Evolutionary conservation across 2,329 filamentous ascomycete species (phyloP), one percentile per base, ranked within the genome.

Genomic region (Neurospora sp.): DNA sequence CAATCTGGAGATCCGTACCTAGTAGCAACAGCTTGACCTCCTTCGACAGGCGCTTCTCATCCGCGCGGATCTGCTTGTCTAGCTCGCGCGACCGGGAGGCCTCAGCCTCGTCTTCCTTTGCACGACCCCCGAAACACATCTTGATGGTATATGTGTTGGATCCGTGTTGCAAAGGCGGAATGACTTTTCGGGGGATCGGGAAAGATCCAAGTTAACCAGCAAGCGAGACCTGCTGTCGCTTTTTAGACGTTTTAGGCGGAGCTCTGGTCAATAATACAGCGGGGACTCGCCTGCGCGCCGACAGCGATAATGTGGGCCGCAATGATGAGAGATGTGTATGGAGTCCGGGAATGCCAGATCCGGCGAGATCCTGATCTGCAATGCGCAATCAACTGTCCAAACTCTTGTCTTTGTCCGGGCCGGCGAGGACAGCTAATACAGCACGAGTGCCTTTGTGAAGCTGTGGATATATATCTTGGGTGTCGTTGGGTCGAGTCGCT

Each of bases 11-110:
- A 43, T 62, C 43, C 88, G 74, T 86, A 97, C 95, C 95, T 73
- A 99, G 86, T 75, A 99, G 85, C 75, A 99, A 84, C 73, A 99
- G 89, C 85, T 98, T 99, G 77, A 98, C 93, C 78, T 97, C 94
- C 78, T 91, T 91, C 70, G 91, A 84, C 85, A 96, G 86, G 75
- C 86, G 87, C 86, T 96, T 97, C 83, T 95, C 93, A 83, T 98
- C 96, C 76, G 90, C 87, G 72, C 92, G 91, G 76, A 99, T 88
- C 76, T 88, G 83, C 81, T 91, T 92, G 79, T 99, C 96, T 76
- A 99, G 93, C 79, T 96, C 93, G 79, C 87, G 84, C 72, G 88
- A 90, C 76, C 87, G 87, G 72, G 84, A 82, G 36, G 79, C 80
- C 74, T 83, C 83, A 75, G 82, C 83, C 75, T 84, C 82, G 73